Evolutionary conservation across 1,284 basidiomycete species (phyloP), one percentile per base, ranked within the genome.

Genomic region (Xanthoconium separans): DNA sequence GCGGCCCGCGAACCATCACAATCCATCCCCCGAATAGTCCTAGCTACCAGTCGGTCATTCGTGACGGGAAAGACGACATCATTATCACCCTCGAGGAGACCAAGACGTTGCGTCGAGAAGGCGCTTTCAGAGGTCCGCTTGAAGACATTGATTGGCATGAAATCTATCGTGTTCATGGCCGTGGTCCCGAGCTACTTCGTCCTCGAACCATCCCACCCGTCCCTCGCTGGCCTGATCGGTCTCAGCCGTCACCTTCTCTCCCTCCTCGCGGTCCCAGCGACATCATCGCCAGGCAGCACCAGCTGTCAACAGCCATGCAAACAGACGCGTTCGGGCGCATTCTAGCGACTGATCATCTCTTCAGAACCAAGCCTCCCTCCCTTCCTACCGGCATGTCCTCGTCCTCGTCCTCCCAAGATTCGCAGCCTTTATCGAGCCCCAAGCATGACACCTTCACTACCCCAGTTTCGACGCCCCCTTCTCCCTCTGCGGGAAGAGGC

Each of bases 11-110:
- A 12, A 66, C 63, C n/a, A 1, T 68, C 30, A 68, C 63, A 4
- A 66, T 68, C n/a, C 64, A 68, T 12, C 62, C 65, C 6, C 65
- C 59, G 0, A 29, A 20, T 4, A 63, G 64, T 33, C 52, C 61
- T 10, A 27, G 34, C 27, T 55, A 55, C 42, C 60, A 55, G 12
- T 31, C 62, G 2, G 36, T 45, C 40, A 27, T 65, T 39, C 61
- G 41, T 16, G 63, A 68, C 40, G 64, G 55, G 37, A 46, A 50
- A 1, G 65, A 61, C 2, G 57, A 66, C 0, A 11, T 56, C 31
- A 54, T 68, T 6, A 24, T 68, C 4, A 48, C 57, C 20, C 45
- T 61, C 39, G 55, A 52, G 7, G 45, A 29, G 31, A 9, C 36
- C 22, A 58, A 48, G 3, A 54, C 64, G 1, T 18, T 68, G 16